These are phyloP conservation scores for Stachybotrys chlorohalonatus DNA, from an alignment of 2,329 filamentous ascomycete species.

Conservation along the genomic window DNA sequence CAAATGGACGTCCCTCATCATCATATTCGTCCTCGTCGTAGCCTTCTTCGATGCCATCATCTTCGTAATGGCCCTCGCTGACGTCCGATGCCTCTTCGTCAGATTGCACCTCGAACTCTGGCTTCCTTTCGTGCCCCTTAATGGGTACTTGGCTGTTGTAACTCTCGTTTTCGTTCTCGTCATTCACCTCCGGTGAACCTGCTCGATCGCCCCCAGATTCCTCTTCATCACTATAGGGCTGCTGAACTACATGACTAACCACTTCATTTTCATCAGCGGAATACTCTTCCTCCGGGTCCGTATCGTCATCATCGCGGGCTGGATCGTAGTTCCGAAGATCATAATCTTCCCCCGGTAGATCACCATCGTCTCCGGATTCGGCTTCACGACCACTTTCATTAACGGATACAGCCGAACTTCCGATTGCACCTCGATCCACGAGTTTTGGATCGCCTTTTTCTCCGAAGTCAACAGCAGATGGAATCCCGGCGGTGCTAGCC, in stretches of 20 bases:
- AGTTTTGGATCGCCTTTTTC: neutral
- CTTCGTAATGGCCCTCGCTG: constrained; percentile 4
- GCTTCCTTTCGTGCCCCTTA: neutral
- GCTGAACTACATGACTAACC: neutral
- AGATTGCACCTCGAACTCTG: constrained; percentile 1
- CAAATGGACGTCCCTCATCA: constrained; percentile 6
- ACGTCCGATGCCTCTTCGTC: constrained; percentile 7
- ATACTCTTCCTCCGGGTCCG: constrained; percentile 15
- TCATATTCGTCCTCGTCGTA: constrained; percentile 12
- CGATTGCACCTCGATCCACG: neutral
- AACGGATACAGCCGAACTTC: neutral
- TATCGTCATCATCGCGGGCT: constrained; percentile 22
- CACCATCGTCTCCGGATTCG: constrained; percentile 15
- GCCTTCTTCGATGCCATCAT: constrained; percentile 10
- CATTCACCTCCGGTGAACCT: neutral
- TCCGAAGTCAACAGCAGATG: neutral
- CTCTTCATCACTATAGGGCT: constrained; percentile 9
- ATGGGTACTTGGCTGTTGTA: neutral
- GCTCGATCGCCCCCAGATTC: neutral
- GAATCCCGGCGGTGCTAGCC: neutral
- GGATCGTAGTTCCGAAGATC: constrained; percentile 22
- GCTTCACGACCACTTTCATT: constrained; percentile 7
- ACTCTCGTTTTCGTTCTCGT: neutral
- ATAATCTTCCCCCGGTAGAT: constrained; percentile 22
- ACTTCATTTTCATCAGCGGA: constrained; percentile 12